A percentile compares a stretch with the other conserved stretches of the same genome.
Evolutionary conservation across 768 basidiomycete species (phyloP).

Genomic region (Scleroderma citrinum): DNA sequence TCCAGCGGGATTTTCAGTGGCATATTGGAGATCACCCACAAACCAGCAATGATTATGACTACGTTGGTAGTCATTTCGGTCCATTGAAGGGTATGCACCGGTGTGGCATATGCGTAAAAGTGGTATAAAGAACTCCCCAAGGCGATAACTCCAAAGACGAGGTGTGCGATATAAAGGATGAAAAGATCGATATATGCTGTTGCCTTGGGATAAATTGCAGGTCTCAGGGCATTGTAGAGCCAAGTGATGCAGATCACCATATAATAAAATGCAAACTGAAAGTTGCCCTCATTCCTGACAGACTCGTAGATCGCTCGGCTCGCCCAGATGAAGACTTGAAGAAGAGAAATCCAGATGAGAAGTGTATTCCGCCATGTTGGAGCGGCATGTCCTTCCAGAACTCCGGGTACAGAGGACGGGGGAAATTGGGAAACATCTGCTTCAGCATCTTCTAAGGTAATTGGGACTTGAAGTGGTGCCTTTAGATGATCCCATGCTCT

Average conservation of each 20-base stretch:
- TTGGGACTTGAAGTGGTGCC: not conserved
- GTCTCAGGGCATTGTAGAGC: conserved; percentile 14
- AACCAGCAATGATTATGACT: conserved; percentile 34
- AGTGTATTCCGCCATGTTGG: conserved; percentile 9
- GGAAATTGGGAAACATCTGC: conserved; percentile 1
- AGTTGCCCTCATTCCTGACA: not conserved
- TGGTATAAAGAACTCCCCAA: conserved; percentile 13
- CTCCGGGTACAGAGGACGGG: no score
- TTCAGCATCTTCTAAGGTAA: conserved; percentile 2
- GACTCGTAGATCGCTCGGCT: conserved; percentile 9
- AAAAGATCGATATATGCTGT: conserved; percentile 19
- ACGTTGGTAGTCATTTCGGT: conserved; percentile 36
- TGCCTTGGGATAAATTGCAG: conserved; percentile 8
- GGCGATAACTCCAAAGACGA: conserved; percentile 8
- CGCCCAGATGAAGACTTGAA: conserved; percentile 14
- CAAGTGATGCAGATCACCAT: conserved; percentile 17
- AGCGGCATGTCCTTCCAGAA: not conserved
- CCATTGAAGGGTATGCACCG: not conserved
- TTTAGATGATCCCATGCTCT: not conserved
- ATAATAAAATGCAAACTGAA: conserved; percentile 1
- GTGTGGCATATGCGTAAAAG: not conserved
- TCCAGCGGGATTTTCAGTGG: conserved; percentile 61
- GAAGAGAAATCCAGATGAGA: conserved; percentile 9
- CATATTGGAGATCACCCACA: conserved; percentile 51
- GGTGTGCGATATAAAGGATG: conserved; percentile 12